Percentiles rank a stretch among this genome's conserved stretches.
These are phyloP conservation scores for Echeveria elegans DNA, from an alignment of 164 flowering plant species.

Conservation along the genomic window DNA sequence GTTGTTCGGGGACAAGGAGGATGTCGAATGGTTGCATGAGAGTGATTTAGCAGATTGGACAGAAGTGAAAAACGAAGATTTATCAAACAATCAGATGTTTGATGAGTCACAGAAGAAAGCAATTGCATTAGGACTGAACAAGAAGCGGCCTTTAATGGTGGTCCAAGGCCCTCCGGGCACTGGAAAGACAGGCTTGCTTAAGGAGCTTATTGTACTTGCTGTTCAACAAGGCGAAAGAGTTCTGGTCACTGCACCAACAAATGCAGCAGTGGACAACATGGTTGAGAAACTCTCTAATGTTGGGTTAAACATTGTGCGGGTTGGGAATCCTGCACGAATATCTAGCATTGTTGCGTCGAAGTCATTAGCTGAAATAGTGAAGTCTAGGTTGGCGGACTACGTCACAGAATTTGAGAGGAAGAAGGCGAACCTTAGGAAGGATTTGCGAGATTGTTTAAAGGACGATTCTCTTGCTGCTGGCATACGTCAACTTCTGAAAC, in stretches of 20 bases:
- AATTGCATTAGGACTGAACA: conserved; percentile 67
- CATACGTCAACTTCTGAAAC: conserved; percentile 88
- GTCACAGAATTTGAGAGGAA: conserved; percentile 62
- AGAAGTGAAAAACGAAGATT: conserved; percentile 34
- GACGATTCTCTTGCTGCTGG: conserved; percentile 95
- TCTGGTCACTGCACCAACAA: conserved; percentile 89
- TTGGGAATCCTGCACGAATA: conserved; percentile 90
- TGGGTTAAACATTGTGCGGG: conserved; percentile 68
- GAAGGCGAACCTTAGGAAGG: conserved; percentile 70
- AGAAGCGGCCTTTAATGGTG: conserved; percentile 59
- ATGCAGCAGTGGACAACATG: conserved; percentile 94
- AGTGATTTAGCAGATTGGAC: conserved; percentile 50
- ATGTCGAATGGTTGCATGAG: conserved; percentile 51
- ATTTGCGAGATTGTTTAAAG: conserved; percentile 56
- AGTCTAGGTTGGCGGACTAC: conserved; percentile 46
- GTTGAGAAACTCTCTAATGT: conserved; percentile 67
- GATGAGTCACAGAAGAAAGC: conserved; percentile 67
- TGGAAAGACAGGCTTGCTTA: conserved; percentile 80
- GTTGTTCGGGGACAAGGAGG: conserved; percentile 75
- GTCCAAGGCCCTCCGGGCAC: conserved; percentile 95
- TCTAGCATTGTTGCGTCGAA: conserved; percentile 76
- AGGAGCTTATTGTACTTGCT: conserved; percentile 51
- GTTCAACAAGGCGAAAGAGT: conserved; percentile 83
- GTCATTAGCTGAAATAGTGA: conserved; percentile 69
- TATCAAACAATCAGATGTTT: conserved; percentile 20